phyloP scores from a whole-genome alignment of 1,284 basidiomycete species.

The Sporisorium graminicola region DNA sequence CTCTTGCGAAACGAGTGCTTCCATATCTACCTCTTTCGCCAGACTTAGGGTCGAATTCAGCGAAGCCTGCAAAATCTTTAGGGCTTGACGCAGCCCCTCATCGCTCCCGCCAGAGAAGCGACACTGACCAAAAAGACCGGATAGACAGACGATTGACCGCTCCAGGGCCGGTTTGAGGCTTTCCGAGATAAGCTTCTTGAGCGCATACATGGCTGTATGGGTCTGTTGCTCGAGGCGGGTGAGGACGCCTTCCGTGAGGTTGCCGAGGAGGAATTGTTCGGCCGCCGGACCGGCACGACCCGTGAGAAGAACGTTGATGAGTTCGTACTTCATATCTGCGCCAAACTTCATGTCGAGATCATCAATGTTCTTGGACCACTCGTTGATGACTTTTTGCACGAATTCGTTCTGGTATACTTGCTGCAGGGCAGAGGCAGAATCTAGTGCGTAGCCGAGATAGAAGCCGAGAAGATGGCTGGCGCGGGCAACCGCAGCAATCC shows the following conservation, averaged over 20 bases:
- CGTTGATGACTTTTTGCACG: slow-evolving; percentile 33
- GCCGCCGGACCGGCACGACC: slow-evolving; percentile 50
- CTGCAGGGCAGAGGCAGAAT: slow-evolving; percentile 29
- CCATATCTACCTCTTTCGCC: slow-evolving; percentile 34
- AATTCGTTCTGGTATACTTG: slow-evolving; percentile 36
- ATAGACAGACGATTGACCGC: slow-evolving; percentile 25
- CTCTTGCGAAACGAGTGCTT: slow-evolving; percentile 42
- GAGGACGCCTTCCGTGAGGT: slow-evolving; percentile 56
- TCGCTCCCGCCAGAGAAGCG: slow-evolving; percentile 21
- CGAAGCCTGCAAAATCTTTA: slow-evolving; percentile 16
- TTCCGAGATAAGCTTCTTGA: slow-evolving; percentile 26
- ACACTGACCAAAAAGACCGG: slow-evolving; percentile 15
- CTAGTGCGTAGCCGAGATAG: slow-evolving; percentile 52
- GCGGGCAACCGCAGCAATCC: slow-evolving; percentile 22
- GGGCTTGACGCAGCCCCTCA: background rate
- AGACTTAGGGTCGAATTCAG: slow-evolving; percentile 23
- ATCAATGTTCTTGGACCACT: slow-evolving; percentile 52
- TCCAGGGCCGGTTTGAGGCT: slow-evolving; percentile 39
- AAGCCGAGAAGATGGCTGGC: slow-evolving; percentile 40
- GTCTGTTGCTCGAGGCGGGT: slow-evolving; percentile 37
- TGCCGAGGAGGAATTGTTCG: slow-evolving; percentile 57
- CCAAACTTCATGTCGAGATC: slow-evolving; percentile 49
- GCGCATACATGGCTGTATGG: slow-evolving; percentile 26
- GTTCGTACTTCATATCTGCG: slow-evolving; percentile 53
- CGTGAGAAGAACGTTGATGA: slow-evolving; percentile 54